Base-by-base conservation (phyloP, 2,329 filamentous ascomycete species). In the Aulographum hederae region DNA sequence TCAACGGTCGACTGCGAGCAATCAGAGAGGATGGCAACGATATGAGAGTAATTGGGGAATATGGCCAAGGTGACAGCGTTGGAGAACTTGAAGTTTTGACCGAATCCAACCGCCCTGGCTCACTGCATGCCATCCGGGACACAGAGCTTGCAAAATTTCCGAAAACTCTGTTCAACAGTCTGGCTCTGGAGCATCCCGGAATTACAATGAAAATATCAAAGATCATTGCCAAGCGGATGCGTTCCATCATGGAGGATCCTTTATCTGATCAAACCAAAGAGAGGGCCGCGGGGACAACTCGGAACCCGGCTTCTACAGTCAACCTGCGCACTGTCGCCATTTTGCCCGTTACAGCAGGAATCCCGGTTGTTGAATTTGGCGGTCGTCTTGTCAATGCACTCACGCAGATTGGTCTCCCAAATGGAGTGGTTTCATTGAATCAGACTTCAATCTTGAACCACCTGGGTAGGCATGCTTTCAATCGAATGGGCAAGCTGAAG, bases 141-240 rank as follows among this genome's bases (percentile, higher is more conserved):
- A 95, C 89, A 0, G 89, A 98, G 49, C 60, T 98, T 18, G 86
- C 91, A 36, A 95, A 93, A 45, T 93, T 98, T 37, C 89, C 89
- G 1, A 79, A 86, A 36, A 93, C 82, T 0, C 59, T 98, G 1
- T 98, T 98, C 63, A 98, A 98, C 60, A 98, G 89, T 47, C 68
- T 98, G 32, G 89, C 89, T 1, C 78, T 93, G 47, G 89, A 98
- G 47, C 89, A 98, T 46, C 89, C 89, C 4, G 91, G 84, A 27
- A 98, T 98, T 46, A 95, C 89, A 0, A 95, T 98, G 52, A 94
- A 95, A 53, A 92, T 98, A 18, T 95, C 89, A 2, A 98, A 95
- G 53, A 89, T 98, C 42, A 94, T 98, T 44, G 89, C 89, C 0
- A 84, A 85, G 21, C 73, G 89, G 3, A 95, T 98, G 89, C 68